phyloP scores from a whole-genome alignment of 176 grass and related monocot species.

The Eleusine coracana region DNA sequence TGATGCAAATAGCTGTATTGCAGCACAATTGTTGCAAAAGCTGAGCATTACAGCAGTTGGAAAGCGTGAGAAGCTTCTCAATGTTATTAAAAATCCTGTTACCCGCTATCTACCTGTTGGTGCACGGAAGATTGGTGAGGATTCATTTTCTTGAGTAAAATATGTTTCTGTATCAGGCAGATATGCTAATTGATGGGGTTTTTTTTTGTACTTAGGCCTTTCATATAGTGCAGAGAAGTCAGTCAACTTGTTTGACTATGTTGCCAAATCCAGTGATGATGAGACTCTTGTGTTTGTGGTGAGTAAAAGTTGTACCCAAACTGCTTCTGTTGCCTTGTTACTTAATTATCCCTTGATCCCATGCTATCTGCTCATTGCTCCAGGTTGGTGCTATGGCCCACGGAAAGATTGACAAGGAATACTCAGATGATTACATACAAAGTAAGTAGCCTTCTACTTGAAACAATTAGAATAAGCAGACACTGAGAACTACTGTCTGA shows the following conservation, averaged over 20 bases:
- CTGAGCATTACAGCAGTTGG: conserved; percentile 94
- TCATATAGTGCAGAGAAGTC: conserved; percentile 88
- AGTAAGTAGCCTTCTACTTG: conserved; percentile 63
- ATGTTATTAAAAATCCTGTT: conserved; percentile 97
- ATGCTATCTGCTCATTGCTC: conserved; percentile 31
- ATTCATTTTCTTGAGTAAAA: not conserved
- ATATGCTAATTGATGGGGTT: conserved; percentile 17
- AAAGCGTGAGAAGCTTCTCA: conserved; percentile 92
- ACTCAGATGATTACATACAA: conserved; percentile 87
- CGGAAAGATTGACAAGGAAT: conserved; percentile 84
- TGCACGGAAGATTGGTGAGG: conserved; percentile 78
- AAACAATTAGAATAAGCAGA: not conserved
- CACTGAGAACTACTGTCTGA: not conserved
- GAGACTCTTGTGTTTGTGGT: conserved; percentile 84
- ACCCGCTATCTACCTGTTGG: conserved; percentile 78
- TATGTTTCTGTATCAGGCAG: conserved; percentile 15
- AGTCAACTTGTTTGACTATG: conserved; percentile 87
- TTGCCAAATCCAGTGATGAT: conserved; percentile 74
- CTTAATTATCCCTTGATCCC: conserved; percentile 11
- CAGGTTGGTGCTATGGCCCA: conserved; percentile 98
- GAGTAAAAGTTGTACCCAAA: conserved; percentile 40
- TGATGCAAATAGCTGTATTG: conserved; percentile 25
- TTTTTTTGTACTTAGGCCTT: conserved; percentile 58
- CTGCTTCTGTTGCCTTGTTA: conserved; percentile 19
- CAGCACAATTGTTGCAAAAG: conserved; percentile 95